phyloP scores from a whole-genome alignment of 208 protist genomes.

The Acanthamoeba castellanii region DNA sequence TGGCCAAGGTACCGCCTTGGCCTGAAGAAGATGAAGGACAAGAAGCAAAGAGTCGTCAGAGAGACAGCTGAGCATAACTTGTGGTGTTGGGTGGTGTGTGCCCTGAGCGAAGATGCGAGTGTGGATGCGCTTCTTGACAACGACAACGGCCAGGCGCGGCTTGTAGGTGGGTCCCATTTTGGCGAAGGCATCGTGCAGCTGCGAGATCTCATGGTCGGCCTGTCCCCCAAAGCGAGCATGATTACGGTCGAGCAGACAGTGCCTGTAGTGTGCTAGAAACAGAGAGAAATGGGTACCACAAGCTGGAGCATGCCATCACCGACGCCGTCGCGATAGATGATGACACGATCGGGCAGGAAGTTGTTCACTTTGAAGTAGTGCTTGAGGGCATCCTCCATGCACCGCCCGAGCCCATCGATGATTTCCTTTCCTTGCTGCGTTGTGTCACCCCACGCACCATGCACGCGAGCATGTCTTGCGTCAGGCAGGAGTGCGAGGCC shows the following conservation, averaged over 20 bases:
- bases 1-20: not conserved
- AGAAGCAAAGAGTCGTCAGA: no score
- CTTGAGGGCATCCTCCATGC: constrained; percentile 44
- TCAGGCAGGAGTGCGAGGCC: no score
- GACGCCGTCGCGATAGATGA: constrained; percentile 85
- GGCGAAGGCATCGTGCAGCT: constrained; percentile 47
- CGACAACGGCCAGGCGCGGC: constrained; percentile 77
- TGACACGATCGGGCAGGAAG: constrained; percentile 45
- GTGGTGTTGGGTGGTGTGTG: not conserved
- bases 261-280: not conserved
- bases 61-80: not conserved
- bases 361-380: constrained; percentile 74
- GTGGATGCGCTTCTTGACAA: constrained; percentile 86
- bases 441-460: not conserved
- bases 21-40: not conserved
- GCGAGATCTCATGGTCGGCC: constrained; percentile 56
- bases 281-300: not conserved
- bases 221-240: not conserved
- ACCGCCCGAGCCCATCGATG: not conserved
- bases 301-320: constrained; percentile 80
- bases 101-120: constrained; percentile 75
- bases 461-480: not conserved
- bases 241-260: not conserved
- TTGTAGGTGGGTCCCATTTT: constrained; percentile 39
- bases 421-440: constrained; percentile 67